Conservation (phyloP, 2,329 filamentous ascomycete species). For the Myriangium duriaei region DNA sequence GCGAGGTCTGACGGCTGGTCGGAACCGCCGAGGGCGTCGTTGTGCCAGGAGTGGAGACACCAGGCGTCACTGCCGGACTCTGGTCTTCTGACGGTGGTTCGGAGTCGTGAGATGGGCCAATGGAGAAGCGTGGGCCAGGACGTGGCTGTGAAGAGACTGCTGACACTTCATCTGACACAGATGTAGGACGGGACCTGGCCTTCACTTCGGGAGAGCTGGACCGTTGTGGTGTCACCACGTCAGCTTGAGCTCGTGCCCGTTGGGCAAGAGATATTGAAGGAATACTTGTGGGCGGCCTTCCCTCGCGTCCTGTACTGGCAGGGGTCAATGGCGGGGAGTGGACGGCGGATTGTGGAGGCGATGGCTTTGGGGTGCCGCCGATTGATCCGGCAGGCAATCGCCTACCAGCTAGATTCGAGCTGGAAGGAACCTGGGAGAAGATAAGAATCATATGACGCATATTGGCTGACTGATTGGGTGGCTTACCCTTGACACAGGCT, state of each 20-base stretch:
- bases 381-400: constrained; percentile 23
- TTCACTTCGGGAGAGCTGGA: constrained; percentile 28
- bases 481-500: constrained; percentile 72
- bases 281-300: constrained; percentile 21
- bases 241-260: constrained; percentile 27
- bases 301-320: constrained; percentile 55
- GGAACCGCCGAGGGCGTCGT: constrained; percentile 21
- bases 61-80: constrained; percentile 50
- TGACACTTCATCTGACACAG: constrained; percentile 30
- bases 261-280: constrained; percentile 11
- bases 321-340: constrained; percentile 86
- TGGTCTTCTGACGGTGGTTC: constrained; percentile 42
- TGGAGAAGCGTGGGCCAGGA: constrained; percentile 41
- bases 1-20: constrained; percentile 51
- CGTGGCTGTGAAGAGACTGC: constrained; percentile 34
- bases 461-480: constrained; percentile 8
- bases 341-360: constrained; percentile 56
- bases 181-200: constrained; percentile 29
- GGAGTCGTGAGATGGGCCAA: constrained; percentile 45
- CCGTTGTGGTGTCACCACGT: constrained; percentile 53
- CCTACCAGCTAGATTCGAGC: constrained; percentile 25
- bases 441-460: constrained; percentile 19
- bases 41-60: constrained; percentile 39
- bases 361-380: constrained; percentile 51
- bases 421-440: constrained; percentile 34